Conservation (phyloP, 257 asterid species). For the Solanum sitiens region DNA sequence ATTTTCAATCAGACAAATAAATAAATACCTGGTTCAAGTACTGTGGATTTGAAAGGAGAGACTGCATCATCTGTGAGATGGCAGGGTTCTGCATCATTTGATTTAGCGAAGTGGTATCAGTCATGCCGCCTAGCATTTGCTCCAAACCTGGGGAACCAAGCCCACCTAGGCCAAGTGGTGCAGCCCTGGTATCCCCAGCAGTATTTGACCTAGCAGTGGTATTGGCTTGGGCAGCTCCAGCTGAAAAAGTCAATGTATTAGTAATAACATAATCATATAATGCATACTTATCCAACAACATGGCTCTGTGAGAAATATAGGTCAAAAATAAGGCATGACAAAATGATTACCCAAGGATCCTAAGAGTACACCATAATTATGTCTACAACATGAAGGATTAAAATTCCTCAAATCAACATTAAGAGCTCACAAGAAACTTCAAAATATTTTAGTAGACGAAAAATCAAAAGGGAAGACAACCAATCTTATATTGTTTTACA, state of each 20-base stretch:
- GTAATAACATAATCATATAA: neutral
- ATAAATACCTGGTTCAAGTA: constrained; percentile 41
- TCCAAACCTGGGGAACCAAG: constrained; percentile 27
- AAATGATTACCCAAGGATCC: neutral
- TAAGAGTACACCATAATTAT: neutral
- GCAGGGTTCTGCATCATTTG: constrained; percentile 53
- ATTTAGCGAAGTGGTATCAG: constrained; percentile 28
- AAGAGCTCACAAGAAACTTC: neutral
- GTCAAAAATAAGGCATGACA: neutral
- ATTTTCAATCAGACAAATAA: neutral
- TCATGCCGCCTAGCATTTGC: constrained; percentile 31
- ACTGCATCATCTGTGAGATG: constrained; percentile 36
- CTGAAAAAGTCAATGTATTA: constrained; percentile 13
- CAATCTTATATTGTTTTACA: neutral
- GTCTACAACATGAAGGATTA: neutral
- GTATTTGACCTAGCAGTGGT: constrained; percentile 21
- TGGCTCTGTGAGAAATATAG: neutral
- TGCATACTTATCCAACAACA: neutral
- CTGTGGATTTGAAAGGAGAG: constrained; percentile 44
- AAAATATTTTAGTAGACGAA: neutral
- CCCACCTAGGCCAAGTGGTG: constrained; percentile 29
- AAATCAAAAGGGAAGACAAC: neutral
- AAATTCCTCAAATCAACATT: neutral
- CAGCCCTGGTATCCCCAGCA: constrained; percentile 19
- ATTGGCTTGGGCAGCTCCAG: constrained; percentile 31